A percentile compares a stretch with the other conserved stretches of the same genome.
phyloP scores from a whole-genome alignment of 805 yeast species.

The Starmerella tilneyi region DNA sequence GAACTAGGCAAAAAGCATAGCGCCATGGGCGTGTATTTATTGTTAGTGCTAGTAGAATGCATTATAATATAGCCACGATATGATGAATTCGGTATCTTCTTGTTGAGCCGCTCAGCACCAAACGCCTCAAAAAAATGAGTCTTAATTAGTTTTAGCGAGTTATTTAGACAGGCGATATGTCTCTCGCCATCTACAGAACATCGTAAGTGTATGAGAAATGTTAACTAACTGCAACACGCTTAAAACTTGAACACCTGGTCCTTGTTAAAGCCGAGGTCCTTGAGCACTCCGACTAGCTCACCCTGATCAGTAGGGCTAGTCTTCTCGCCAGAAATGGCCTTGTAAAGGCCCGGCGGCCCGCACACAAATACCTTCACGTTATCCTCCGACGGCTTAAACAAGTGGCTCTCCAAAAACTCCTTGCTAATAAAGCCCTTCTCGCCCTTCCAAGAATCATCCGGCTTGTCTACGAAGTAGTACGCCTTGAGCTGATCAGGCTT shows the following conservation, averaged over 20 bases:
- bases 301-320: slow-evolving; percentile 87
- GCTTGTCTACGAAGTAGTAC: slow-evolving; percentile 67
- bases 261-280: slow-evolving; percentile 78
- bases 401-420: slow-evolving; percentile 51
- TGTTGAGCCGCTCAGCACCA: too few species aligned
- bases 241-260: slow-evolving; percentile 85
- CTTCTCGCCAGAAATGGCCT: slow-evolving; percentile 79
- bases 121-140: too few species aligned
- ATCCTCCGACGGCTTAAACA: slow-evolving; percentile 55
- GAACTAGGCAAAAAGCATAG: background rate
- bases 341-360: slow-evolving; percentile 90
- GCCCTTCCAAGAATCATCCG: slow-evolving; percentile 23
- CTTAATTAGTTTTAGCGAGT: too few species aligned
- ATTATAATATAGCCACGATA: too few species aligned
- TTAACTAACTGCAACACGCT: background rate
- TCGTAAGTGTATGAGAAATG: too few species aligned
- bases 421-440: slow-evolving; percentile 61
- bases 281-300: slow-evolving; percentile 76
- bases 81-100: too few species aligned
- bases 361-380: slow-evolving; percentile 75
- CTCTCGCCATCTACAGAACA: too few species aligned
- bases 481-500: slow-evolving; percentile 71
- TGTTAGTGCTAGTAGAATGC: too few species aligned
- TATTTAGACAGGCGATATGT: too few species aligned
- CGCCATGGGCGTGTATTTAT: too few species aligned